Conservation (phyloP, 495 filamentous ascomycete genomes). For the Recurvomyces mirabilis region DNA sequence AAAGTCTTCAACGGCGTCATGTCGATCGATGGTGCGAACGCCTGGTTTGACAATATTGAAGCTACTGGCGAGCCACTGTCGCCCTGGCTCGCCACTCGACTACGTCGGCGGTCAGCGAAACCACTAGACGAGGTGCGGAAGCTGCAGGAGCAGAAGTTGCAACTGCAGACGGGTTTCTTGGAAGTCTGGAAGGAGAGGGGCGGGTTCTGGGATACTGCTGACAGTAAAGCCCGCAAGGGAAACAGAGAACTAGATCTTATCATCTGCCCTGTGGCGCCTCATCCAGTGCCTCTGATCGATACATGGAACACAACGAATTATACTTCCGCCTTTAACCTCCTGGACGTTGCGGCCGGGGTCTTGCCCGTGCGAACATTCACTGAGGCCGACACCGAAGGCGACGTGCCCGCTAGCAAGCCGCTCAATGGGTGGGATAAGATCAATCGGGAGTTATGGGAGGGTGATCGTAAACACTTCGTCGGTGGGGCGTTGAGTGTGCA, state of each 20-base stretch:
- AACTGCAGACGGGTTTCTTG: constrained; percentile 44
- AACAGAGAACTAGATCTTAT: constrained; percentile 27
- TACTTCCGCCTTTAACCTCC: constrained; percentile 47
- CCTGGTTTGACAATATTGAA: constrained; percentile 45
- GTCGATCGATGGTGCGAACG: constrained; percentile 41
- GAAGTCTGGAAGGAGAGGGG: constrained; percentile 41
- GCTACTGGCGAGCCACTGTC: constrained; percentile 44
- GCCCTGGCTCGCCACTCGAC: constrained; percentile 44
- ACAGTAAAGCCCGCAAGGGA: background rate
- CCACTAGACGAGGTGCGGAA: constrained; percentile 35
- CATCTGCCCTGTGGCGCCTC: constrained; percentile 33
- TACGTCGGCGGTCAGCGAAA: constrained; percentile 35
- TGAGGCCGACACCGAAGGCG: constrained; percentile 39
- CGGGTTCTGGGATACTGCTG: constrained; percentile 8
- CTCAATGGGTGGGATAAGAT: constrained; percentile 49
- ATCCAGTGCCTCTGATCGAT: constrained; percentile 48
- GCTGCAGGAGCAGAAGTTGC: constrained; percentile 39
- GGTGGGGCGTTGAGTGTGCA: constrained; percentile 47
- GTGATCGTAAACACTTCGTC: constrained; percentile 47
- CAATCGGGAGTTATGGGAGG: constrained; percentile 48
- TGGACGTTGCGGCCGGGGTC: constrained; percentile 53
- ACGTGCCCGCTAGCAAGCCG: constrained; percentile 31
- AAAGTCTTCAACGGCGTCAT: constrained; percentile 44
- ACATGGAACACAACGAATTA: constrained; percentile 52
- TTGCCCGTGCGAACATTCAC: constrained; percentile 43